Base-by-base conservation (phyloP, 768 basidiomycete species). In the Mycena floridula region DNA sequence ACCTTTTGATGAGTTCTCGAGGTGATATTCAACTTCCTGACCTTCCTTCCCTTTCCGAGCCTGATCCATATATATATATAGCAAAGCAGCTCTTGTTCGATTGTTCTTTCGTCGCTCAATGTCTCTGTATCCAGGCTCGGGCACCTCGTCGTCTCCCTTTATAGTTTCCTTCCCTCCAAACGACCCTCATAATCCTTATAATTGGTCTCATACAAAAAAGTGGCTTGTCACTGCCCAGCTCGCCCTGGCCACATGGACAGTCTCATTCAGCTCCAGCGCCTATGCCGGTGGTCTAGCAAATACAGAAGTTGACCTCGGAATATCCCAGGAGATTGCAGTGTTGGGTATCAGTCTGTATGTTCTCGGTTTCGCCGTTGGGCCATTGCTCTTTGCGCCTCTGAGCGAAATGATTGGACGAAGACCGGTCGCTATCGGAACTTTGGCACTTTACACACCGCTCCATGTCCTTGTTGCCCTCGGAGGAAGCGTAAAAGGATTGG, bases 271-370 rank as follows among this genome's bases (percentile, higher is more conserved):
- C 42, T 79, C 77, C 45, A 77, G 75, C 53, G 66, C 71, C 16
- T 82, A 81, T 53, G 67, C 69, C 13, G 78, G 77, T 16, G 77
- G 79, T 5, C 58, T 79, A 7, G 50, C 61, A 25, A 59, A 59
- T 40, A 74, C 74, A 39, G 64, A 66, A 48, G 55, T 52, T 25
- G 74, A 77, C 32, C 62, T 82, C 26, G 60, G 68, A 36, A 66
- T 78, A 41, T 73, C 74, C 4, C 65, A 71, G 44, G 68, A 73
- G 45, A 61, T 79, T 45, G 74, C 77, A 3, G 76, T 78, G 35
- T 63, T 81, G 6, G 81, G 81, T 13, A 67, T 82, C 18, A 78
- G 80, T 4, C 59, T 81, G 13, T 83, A 80, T 54, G 77, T 85
- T 25, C 59, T 84, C 24, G 81, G 80, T 1, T 80, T 84, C 53